phyloP scores from a whole-genome alignment of 2,329 filamentous ascomycete species.

The Eutypella sp. region DNA sequence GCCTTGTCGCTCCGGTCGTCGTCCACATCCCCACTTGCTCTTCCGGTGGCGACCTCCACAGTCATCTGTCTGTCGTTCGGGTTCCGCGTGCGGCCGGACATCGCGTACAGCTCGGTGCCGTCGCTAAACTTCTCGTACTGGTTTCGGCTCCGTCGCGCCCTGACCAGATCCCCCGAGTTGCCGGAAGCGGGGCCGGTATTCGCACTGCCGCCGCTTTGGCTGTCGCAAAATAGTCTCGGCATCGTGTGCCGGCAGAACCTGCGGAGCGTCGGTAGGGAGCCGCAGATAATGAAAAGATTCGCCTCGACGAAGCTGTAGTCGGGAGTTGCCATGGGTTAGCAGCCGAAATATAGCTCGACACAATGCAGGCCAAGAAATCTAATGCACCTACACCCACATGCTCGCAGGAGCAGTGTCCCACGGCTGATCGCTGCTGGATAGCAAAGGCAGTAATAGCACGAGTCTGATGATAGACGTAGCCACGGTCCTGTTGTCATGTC shows the following conservation, averaged over 20 bases:
- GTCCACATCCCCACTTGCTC: neutral
- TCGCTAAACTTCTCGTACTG: neutral
- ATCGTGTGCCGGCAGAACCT: constrained; percentile 30
- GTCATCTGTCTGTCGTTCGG: neutral
- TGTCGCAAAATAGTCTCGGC: constrained; percentile 19
- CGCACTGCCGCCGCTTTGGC: neutral
- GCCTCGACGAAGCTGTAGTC: constrained; percentile 23
- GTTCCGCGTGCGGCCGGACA: neutral
- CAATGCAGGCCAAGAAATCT: neutral
- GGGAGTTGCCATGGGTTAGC: neutral
- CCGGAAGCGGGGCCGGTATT: neutral
- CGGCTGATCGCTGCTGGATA: constrained; percentile 7
- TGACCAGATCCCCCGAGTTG: neutral
- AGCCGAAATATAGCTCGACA: neutral
- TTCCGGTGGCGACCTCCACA: neutral
- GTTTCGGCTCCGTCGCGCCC: neutral
- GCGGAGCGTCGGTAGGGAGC: constrained; percentile 31
- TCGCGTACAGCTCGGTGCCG: neutral
- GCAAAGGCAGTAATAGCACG: constrained; percentile 4
- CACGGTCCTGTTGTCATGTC: constrained; percentile 3
- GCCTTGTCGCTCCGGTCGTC: constrained; percentile 1
- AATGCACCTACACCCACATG: constrained; percentile 12
- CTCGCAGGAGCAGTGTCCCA: constrained; percentile 11
- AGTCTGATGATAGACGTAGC: constrained; percentile 8
- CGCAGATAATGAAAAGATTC: constrained; percentile 24